Conservation (phyloP, 78 protist genomes). For the Anaeramoeba ignava region DNA sequence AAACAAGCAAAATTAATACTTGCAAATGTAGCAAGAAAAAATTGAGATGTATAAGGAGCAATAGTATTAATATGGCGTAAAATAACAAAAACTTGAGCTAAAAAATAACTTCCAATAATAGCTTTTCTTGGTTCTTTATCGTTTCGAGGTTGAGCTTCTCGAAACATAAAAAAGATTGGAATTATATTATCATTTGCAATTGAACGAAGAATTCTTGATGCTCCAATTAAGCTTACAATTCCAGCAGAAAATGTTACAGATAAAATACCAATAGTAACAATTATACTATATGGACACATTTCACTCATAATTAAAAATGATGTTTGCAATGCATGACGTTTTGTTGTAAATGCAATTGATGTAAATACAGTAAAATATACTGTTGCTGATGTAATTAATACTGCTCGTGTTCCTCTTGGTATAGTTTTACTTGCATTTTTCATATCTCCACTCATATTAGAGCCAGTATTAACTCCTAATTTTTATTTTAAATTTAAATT, state of each 20-base stretch:
- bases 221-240: slow-evolving; percentile 33
- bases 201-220: slow-evolving; percentile 48
- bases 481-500: too few species aligned
- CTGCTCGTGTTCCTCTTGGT: slow-evolving; percentile 45
- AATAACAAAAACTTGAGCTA: slow-evolving; percentile 12
- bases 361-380: too few species aligned
- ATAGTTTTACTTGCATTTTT: slow-evolving; percentile 33
- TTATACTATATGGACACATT: too few species aligned
- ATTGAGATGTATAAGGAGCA: slow-evolving; percentile 48
- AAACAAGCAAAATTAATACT: slow-evolving; percentile 39
- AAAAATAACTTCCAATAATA: slow-evolving; percentile 14
- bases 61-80: slow-evolving; percentile 42
- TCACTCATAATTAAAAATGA: too few species aligned
- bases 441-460: slow-evolving; percentile 45
- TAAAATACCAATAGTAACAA: slow-evolving; percentile 22
- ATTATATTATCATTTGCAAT: slow-evolving; percentile 38
- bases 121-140: slow-evolving; percentile 38
- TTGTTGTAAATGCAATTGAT: too few species aligned
- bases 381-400: slow-evolving; percentile 6
- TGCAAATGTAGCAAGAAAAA: slow-evolving; percentile 43
- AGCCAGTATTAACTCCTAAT: slow-evolving; percentile 66
- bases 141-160: too few species aligned
- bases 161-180: slow-evolving; percentile 16
- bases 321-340: too few species aligned
- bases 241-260: slow-evolving; percentile 29